Conservation (phyloP, 2,329 filamentous ascomycete genomes). For the Botryotinia globosa region DNA sequence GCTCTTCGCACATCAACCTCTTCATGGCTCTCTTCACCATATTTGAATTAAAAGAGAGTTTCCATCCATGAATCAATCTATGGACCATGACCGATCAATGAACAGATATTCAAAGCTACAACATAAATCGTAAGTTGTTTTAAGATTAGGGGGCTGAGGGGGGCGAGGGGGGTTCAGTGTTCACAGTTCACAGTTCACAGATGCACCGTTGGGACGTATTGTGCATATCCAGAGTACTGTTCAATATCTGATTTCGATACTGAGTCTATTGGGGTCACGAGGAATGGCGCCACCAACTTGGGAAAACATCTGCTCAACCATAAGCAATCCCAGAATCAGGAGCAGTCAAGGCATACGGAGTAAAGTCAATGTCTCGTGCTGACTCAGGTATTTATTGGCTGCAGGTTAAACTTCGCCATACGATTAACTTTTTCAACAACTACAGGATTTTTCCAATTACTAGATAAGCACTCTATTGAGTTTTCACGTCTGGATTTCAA, state of each 20-base stretch:
- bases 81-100: background rate
- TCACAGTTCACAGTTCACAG: too few relatives aligned
- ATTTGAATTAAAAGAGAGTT: constrained; percentile 14
- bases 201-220: background rate
- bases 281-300: background rate
- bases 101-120: constrained; percentile 6
- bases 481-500: background rate
- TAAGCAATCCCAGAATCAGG: background rate
- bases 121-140: constrained; percentile 9
- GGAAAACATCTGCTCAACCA: constrained; percentile 1
- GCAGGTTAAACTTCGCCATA: constrained; percentile 3
- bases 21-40: background rate
- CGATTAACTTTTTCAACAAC: background rate
- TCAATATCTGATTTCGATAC: background rate
- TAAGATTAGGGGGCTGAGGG: constrained; percentile 13
- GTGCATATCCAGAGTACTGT: background rate
- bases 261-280: background rate
- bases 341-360: constrained; percentile 11
- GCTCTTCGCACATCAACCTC: constrained; percentile 3
- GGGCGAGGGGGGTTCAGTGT: too few relatives aligned
- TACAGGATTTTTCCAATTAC: background rate
- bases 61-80: background rate
- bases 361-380: constrained; percentile 7
- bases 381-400: background rate
- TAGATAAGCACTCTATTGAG: background rate